Percentiles rank a stretch among this genome's conserved stretches.
Evolutionary conservation across 2,329 filamentous ascomycete genomes (phyloP).

Genomic region (Cordyceps cateniannulata): DNA sequence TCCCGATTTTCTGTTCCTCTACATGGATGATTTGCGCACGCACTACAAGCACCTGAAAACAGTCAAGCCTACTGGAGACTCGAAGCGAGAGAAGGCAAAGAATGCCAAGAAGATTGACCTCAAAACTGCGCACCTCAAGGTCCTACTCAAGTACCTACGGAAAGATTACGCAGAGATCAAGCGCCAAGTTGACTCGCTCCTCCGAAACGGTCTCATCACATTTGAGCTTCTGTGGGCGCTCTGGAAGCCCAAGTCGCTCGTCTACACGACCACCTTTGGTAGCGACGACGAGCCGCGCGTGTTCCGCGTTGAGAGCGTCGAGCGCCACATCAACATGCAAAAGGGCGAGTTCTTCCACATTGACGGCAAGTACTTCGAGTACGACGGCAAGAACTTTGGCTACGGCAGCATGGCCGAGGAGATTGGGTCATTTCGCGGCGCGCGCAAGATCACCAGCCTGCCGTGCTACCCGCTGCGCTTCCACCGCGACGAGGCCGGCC

Average conservation of each 20-base stretch:
- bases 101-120: constrained; percentile 49
- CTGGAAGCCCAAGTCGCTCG: constrained; percentile 80
- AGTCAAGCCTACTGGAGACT: constrained; percentile 39
- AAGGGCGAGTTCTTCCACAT: constrained; percentile 71
- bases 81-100: constrained; percentile 55
- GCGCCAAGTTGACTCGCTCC: constrained; percentile 70
- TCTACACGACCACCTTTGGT: constrained; percentile 71
- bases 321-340: constrained; percentile 62
- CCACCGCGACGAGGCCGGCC: constrained; percentile 61
- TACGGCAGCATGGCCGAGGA: constrained; percentile 64
- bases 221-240: constrained; percentile 86
- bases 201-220: constrained; percentile 77
- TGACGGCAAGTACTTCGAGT: constrained; percentile 77
- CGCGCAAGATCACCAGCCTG: constrained; percentile 74
- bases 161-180: constrained; percentile 74
- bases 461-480: constrained; percentile 72
- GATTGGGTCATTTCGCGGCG: constrained; percentile 70
- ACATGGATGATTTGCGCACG: constrained; percentile 69
- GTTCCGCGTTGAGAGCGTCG: constrained; percentile 74
- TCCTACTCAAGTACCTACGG: constrained; percentile 71
- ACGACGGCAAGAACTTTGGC: constrained; percentile 80
- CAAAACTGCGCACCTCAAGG: constrained; percentile 60
- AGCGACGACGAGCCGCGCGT: constrained; percentile 69
- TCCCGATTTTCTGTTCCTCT: constrained; percentile 64
- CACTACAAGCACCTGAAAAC: constrained; percentile 59